phyloP scores from a whole-genome alignment of 805 yeast species.

The Hanseniaspora lachancei region DNA sequence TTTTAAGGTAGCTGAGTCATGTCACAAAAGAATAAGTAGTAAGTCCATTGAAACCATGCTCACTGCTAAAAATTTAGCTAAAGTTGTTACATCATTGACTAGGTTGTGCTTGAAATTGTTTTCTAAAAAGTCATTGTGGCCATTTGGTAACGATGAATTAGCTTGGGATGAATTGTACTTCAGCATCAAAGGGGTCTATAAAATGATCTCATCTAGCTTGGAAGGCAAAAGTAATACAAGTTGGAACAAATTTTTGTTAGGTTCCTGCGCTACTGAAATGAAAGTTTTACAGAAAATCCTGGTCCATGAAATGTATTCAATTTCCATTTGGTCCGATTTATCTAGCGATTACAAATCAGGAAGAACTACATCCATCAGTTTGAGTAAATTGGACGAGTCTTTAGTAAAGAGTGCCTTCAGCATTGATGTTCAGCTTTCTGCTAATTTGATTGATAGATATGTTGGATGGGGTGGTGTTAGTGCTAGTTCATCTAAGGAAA shows the following conservation, averaged over 20 bases:
- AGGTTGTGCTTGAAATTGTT: slow-evolving; percentile 75
- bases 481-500: slow-evolving; percentile 2
- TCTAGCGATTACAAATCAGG: slow-evolving; percentile 15
- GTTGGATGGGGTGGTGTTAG: slow-evolving; percentile 19
- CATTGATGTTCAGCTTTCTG: slow-evolving; percentile 60
- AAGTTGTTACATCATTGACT: slow-evolving; percentile 30
- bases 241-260: not conserved
- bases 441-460: slow-evolving; percentile 52
- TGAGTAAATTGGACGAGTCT: slow-evolving; percentile 28
- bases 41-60: not conserved
- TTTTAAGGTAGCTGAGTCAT: slow-evolving; percentile 1
- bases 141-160: slow-evolving; percentile 72
- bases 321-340: slow-evolving; percentile 62
- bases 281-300: slow-evolving; percentile 48
- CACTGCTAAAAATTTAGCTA: not conserved
- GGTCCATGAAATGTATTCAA: slow-evolving; percentile 58
- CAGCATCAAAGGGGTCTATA: not conserved
- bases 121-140: slow-evolving; percentile 45
- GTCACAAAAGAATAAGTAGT: slow-evolving; percentile 1
- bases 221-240: not conserved
- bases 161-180: slow-evolving; percentile 22
- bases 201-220: not conserved
- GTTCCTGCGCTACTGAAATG: slow-evolving; percentile 35
- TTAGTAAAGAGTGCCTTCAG: slow-evolving; percentile 46
- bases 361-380: slow-evolving; percentile 20